Evolutionary conservation across 495 filamentous ascomycete genomes (phyloP), one percentile per base, ranked within the genome.

Genomic region (Pyrenula massariospora): DNA sequence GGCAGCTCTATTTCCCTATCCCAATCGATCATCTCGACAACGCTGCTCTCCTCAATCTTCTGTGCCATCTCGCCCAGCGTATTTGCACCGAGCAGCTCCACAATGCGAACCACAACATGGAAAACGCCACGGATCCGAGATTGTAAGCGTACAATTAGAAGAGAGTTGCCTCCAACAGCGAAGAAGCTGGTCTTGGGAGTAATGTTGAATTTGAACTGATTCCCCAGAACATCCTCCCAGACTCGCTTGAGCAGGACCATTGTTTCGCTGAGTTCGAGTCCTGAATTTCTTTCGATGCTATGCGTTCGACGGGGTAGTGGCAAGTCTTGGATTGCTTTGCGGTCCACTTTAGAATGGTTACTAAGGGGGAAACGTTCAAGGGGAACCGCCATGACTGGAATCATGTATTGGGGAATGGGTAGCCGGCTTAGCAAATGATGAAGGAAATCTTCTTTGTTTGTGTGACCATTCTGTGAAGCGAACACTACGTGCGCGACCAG

Each of bases 401-500:
- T 19, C 71, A 77, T 76, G 56, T 75, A 72, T 3, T 56, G 60
- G 0, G 73, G 73, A 5, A 77, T 15, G 0, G 55, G 61, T 1
- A 72, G 62, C 47, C 56, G 47, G n/a, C 25, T 23, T 1, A 63
- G 57, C n/a, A 71, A n/a, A 10, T 59, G 19, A 24, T 60, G n/a
- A 3, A 69, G 56, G 20, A 64, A 65, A 10, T 42, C 50, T 10
- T 58, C 58, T 22, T 59, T 56, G 50, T 64, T 56, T 2, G 21
- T 3, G n/a, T 57, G 12, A 1, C 57, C 50, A 25, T 56, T 42
- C 2, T 57, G 31, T 24, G 55, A 49, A 12, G 53, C 42, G 50
- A 66, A 62, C 19, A 65, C 56, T 15, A 73, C 70, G 48, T 73
- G 64, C 2, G 69, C 71, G 21, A 74, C 66, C 15, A 76, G 60